Evolutionary conservation across 1,284 basidiomycete genomes (phyloP), one percentile per base, ranked within the genome.

Genomic region (Retiboletus fuscus): DNA sequence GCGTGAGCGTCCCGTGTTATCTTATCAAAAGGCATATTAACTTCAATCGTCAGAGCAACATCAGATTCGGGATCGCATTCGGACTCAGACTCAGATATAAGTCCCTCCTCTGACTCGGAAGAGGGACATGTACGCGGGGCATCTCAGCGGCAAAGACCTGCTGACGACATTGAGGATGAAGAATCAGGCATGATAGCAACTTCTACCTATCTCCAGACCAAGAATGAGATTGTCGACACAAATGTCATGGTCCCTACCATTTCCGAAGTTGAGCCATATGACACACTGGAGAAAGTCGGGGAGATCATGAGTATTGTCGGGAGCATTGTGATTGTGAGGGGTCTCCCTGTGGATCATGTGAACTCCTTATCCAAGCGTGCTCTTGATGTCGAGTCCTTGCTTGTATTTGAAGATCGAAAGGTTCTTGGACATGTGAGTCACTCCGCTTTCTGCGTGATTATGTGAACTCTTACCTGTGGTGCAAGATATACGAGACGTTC

Each of bases 401-500:
- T 97, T 57, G 93, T 95, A 39, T 95, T 96, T 78, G 91, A 92
- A 30, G 94, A 97, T 80, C 85, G 94, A 68, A 92, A 88, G 74
- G 94, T 96, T 46, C 80, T 96, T 73, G 96, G 96, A 64, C 91
- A 93, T 81, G 95, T 95, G 80, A 81, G 92, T 86, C 49, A 65
- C 26, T 70, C 66, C 64, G 30, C 58, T 39, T 51, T 66, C 61
- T 67, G 73, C 16, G n/a, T 41, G 46, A 58, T 30, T 43, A 61
- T 41, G 30, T 44, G 18, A 47, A 65, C 43, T 39, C 69, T 70
- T 58, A 63, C 57, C 72, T 71, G 13, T 61, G 46, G 64, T 74
- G 69, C 69, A 74, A 96, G 94, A 85, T 97, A 62, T 95, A 92
- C 77, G 96, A 97, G 83, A 96, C 95, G 0, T 97, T 97, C 82